Evolutionary conservation across 2,329 filamentous ascomycete species (phyloP), one percentile per base, ranked within the genome.

Genomic region (Annulohypoxylon truncatum): DNA sequence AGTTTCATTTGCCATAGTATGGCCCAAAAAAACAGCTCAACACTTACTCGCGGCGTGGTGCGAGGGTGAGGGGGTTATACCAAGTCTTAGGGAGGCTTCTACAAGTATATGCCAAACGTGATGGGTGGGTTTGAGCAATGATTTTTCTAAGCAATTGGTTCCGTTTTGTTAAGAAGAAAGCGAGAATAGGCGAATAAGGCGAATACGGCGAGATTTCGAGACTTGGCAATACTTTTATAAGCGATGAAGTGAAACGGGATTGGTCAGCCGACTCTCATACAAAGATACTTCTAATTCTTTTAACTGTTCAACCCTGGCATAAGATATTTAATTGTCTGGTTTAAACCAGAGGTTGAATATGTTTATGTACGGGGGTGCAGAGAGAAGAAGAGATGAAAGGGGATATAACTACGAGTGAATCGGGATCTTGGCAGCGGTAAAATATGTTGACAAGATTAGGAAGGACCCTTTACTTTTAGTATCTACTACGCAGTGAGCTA

Each of bases 1-100:
- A 26, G 20, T 40, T 50, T 72, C 69, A 70, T 72, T 62, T 59
- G 75, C 71, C 76, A 78, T 77, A 47, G 28, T 71, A 65, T 57
- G 58, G 52, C 26, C 24, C n/a, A 12, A 33, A 50, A 46, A 15
- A 22, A 47, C 35, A 50, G 22, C 38, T 61, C 7, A 22, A 13
- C 53, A 61, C 66, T 54, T 33, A 51, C 46, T 55, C 40, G 51
- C 44, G 29, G 44, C 12, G 8, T n/a, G 60, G 61, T 52, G 53
- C 51, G 50, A 63, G 47, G 46, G 48, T 24, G 57, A 57, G 24
- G 54, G 20, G 29, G 28, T 24, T 63, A 40, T 53, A 44, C 22
- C 10, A 58, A 59, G 57, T 50, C 42, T 59, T 60, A 48, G 44
- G 51, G 33, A 38, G 15, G 48, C 24, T 48, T 22, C n/a, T 42